Base-by-base conservation (phyloP, 2,329 filamentous ascomycete genomes). In the Aureobasidium namibiae region DNA sequence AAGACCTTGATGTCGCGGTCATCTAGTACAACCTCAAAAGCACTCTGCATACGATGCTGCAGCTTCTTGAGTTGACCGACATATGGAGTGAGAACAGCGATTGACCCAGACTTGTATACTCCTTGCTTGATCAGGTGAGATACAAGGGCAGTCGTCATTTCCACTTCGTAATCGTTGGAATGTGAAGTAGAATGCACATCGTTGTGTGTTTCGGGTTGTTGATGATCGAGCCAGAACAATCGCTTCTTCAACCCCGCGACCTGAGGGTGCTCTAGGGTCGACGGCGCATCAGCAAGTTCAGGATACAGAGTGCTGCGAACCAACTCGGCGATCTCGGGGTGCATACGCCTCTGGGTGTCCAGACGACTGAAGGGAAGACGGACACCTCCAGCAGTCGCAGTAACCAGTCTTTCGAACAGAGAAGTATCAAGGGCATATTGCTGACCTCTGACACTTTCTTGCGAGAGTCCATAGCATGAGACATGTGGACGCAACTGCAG, bases 21-120 rank as follows among this genome's bases (percentile, higher is more conserved):
- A 42, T 80, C 82, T 4, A 90, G 63, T 1, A 80, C 74, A n/a
- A 90, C 80, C 61, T 85, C 81, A 59, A 85, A 85, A 4, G 76
- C 73, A 1, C 61, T 67, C 1, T 70, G 66, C 66, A 87, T 70
- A 1, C 66, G 68, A 1, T 65, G 65, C 2, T 78, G 78, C 1
- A 87, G 73, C 50, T 77, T 77, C 4, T 78, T 73, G 1, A 84
- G 69, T 61, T 87, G 84, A 0, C 82, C 83, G 0, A 78, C 69
- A 61, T 88, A 87, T 0, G 84, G 84, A 0, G 87, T 90, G 6
- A 92, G 67, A 0, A 92, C 82, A 0, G 87, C 86, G 60, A 92
- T 88, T 1, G 90, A 84, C 0, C 75, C 75, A 0, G 73, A 70
- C 0, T 68, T 69, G 67, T 91, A 90, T 0, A 65, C 67, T 0